Conservation (phyloP, 331 rosid species). For the Spiraea crenata region DNA sequence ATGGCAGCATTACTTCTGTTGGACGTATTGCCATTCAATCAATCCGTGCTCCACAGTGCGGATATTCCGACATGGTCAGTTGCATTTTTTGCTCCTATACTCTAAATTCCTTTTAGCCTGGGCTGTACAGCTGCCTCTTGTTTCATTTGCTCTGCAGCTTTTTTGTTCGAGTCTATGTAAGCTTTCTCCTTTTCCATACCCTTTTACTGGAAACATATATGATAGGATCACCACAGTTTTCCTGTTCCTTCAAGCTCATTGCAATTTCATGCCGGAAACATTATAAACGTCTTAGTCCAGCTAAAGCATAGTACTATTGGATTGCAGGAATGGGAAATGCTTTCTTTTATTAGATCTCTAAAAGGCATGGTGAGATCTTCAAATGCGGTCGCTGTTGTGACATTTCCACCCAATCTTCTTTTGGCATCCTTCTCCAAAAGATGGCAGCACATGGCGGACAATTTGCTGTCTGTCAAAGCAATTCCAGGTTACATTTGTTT, state of each 20-base stretch:
- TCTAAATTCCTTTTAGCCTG: constrained; percentile 5
- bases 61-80: constrained; percentile 67
- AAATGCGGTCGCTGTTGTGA: constrained; percentile 73
- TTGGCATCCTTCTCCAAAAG: constrained; percentile 64
- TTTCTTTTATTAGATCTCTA: constrained; percentile 71
- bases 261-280: background rate
- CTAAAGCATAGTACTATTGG: background rate
- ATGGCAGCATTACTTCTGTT: constrained; percentile 41
- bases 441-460: constrained; percentile 95
- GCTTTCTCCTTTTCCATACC: constrained; percentile 4
- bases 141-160: background rate
- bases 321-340: constrained; percentile 88
- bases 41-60: constrained; percentile 83
- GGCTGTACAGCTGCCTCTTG: background rate
- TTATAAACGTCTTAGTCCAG: background rate
- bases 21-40: constrained; percentile 88
- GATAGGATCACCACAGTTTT: background rate
- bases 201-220: background rate
- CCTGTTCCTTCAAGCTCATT: background rate
- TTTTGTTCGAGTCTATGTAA: background rate
- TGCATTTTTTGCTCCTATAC: background rate
- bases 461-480: constrained; percentile 79
- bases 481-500: constrained; percentile 61
- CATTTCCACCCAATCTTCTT: constrained; percentile 73
- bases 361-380: constrained; percentile 63